Evolutionary conservation across 2,329 filamentous ascomycete species (phyloP).

Genomic region (Cadophora malorum): DNA sequence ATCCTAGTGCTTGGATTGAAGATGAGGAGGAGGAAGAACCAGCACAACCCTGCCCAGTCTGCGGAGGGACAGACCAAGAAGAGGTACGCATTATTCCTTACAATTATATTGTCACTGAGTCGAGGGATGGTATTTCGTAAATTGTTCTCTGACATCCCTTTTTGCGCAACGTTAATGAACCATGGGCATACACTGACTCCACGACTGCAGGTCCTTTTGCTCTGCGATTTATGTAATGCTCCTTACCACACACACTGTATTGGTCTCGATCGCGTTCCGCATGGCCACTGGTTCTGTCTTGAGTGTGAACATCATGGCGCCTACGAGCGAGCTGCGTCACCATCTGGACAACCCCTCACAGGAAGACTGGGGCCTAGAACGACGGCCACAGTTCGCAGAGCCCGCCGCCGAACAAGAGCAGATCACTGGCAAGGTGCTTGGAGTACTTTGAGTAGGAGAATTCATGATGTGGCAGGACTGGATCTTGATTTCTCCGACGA

Average conservation of each 20-base stretch:
- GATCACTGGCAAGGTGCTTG: constrained; percentile 91
- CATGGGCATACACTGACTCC: constrained; percentile 10
- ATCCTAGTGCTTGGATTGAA: constrained; percentile 75
- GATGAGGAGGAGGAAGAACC: constrained; percentile 77
- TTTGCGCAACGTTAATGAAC: background rate
- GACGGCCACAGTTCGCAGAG: constrained; percentile 61
- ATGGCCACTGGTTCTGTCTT: constrained; percentile 89
- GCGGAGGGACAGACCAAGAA: constrained; percentile 80
- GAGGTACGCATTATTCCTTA: constrained; percentile 50
- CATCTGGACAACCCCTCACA: constrained; percentile 41
- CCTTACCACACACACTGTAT: constrained; percentile 93
- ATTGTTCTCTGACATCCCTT: background rate
- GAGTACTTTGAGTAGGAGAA: constrained; percentile 66
- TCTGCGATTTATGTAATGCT: constrained; percentile 90
- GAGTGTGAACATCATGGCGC: constrained; percentile 66
- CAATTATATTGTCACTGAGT: background rate
- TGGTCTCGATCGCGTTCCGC: constrained; percentile 77
- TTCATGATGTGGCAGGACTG: constrained; percentile 72
- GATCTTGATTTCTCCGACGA: constrained; percentile 87
- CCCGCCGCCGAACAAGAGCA: constrained; percentile 69
- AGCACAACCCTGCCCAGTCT: constrained; percentile 82
- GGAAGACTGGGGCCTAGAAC: constrained; percentile 54
- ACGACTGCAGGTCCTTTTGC: constrained; percentile 64
- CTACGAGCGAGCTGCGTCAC: constrained; percentile 46
- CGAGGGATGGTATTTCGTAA: background rate